Percentiles rank a stretch among this genome's conserved stretches.
phyloP scores from a whole-genome alignment of 768 basidiomycete genomes.

The Macrolepiota albuminosa region DNA sequence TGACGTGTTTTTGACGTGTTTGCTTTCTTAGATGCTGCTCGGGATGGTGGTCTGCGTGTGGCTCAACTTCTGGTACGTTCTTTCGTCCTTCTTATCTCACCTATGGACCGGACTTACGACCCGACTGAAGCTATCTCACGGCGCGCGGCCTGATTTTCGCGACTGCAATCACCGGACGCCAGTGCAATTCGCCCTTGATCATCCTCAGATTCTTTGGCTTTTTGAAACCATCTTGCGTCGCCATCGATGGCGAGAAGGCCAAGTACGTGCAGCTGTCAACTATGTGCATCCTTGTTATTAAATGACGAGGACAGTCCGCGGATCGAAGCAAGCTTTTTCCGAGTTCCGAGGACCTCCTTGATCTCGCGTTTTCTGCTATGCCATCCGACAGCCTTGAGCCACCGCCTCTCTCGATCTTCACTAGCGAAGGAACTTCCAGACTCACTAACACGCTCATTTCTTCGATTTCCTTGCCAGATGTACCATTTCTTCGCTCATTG shows the following conservation, averaged over 20 bases:
- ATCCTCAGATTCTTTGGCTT: conserved; percentile 61
- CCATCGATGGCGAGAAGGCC: conserved; percentile 54
- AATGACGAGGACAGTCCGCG: conserved; percentile 28
- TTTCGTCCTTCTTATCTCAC: not conserved
- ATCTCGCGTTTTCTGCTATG: conserved; percentile 34
- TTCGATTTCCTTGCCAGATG: conserved; percentile 44
- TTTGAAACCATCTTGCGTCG: conserved; percentile 64
- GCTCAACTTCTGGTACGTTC: conserved; percentile 57
- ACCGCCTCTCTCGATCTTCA: conserved; percentile 38
- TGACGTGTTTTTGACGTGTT: conserved; percentile 10
- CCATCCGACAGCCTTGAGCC: conserved; percentile 34
- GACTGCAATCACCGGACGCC: conserved; percentile 71
- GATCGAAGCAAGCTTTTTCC: conserved; percentile 30
- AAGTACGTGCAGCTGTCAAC: conserved; percentile 35
- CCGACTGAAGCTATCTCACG: conserved; percentile 50
- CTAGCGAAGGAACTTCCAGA: conserved; percentile 34
- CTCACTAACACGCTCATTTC: conserved; percentile 51
- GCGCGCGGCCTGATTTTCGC: conserved; percentile 68
- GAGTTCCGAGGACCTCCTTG: conserved; percentile 32
- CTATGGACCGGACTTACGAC: conserved; percentile 5
- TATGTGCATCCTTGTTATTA: conserved; percentile 5
- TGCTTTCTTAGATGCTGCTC: conserved; percentile 57
- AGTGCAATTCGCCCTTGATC: conserved; percentile 60
- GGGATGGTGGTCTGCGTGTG: conserved; percentile 68
- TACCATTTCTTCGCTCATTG: conserved; percentile 47